A percentile compares a stretch with the other conserved stretches of the same genome.
Evolutionary conservation across 2,329 filamentous ascomycete species (phyloP).

Genomic region (Exophiala oligosperma): DNA sequence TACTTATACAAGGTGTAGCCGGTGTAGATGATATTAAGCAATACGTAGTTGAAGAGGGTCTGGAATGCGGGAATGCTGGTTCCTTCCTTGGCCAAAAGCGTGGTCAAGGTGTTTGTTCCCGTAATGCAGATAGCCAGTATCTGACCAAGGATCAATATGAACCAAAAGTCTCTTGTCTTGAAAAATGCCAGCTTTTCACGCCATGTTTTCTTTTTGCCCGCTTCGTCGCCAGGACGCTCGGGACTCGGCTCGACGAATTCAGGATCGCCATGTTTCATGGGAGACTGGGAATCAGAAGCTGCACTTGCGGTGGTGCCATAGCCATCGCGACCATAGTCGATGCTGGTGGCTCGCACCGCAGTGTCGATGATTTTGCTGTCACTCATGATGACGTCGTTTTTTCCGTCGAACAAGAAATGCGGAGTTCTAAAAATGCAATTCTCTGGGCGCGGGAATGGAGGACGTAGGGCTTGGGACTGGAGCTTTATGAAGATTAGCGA

Average conservation of each 20-base stretch:
- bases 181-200: conserved; percentile 64
- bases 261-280: conserved; percentile 37
- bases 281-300: conserved; percentile 9
- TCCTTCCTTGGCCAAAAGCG: conserved; percentile 65
- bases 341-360: conserved; percentile 22
- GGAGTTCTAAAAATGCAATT: background rate
- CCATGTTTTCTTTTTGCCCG: conserved; percentile 48
- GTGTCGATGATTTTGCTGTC: conserved; percentile 20
- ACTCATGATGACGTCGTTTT: conserved; percentile 20
- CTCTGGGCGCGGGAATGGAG: background rate
- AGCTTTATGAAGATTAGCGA: conserved; percentile 51
- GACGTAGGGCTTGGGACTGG: conserved; percentile 31
- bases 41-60: conserved; percentile 89
- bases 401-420: background rate
- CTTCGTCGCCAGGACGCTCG: conserved; percentile 36
- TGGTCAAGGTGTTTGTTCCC: conserved; percentile 85
- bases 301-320: conserved; percentile 16
- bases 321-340: conserved; percentile 19
- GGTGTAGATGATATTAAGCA: conserved; percentile 81
- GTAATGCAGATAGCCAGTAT: conserved; percentile 87
- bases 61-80: conserved; percentile 94
- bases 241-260: conserved; percentile 33
- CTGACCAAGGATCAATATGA: conserved; percentile 78
- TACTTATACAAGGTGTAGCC: conserved; percentile 76
- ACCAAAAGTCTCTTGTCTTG: conserved; percentile 82